Conservation (phyloP, 306 rosid species). For the Cyclanthera cordifolia region DNA sequence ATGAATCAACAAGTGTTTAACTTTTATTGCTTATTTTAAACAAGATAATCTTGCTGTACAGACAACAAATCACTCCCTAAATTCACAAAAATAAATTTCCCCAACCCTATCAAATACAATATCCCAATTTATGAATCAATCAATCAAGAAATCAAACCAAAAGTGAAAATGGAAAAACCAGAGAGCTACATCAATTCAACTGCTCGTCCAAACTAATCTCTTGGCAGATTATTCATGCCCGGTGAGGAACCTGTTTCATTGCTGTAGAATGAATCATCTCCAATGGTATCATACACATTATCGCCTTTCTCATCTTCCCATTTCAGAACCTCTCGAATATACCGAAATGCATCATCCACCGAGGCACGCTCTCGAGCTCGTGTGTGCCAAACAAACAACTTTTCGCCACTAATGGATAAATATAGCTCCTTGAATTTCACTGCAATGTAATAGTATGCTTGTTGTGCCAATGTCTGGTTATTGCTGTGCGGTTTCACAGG, state of each 20-base stretch:
- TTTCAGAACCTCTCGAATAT: constrained; percentile 61
- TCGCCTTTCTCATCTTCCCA: constrained; percentile 82
- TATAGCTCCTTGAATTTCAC: constrained; percentile 81
- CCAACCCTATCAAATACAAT: not conserved
- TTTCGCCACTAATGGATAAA: constrained; percentile 38
- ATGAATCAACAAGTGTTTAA: not conserved
- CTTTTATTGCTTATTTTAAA: constrained; percentile 8
- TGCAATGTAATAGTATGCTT: constrained; percentile 62
- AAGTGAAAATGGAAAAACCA: not conserved
- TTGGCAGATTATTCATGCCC: constrained; percentile 40
- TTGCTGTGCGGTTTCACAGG: constrained; percentile 58
- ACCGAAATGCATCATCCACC: constrained; percentile 64
- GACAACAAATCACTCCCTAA: constrained; percentile 6
- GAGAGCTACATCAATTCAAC: not conserved
- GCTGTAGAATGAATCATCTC: constrained; percentile 65
- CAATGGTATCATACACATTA: constrained; percentile 32
- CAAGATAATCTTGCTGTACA: constrained; percentile 9
- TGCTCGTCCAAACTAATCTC: not conserved
- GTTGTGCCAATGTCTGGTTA: constrained; percentile 59
- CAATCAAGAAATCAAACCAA: not conserved
- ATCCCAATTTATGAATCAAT: constrained; percentile 1
- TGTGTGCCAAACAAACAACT: constrained; percentile 62
- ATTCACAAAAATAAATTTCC: not conserved
- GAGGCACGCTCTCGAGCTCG: constrained; percentile 53
- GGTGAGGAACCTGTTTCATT: constrained; percentile 66